Base-by-base conservation (phyloP, 192 early-diverging fungal species). In the Thoreauomyces humboldtii region DNA sequence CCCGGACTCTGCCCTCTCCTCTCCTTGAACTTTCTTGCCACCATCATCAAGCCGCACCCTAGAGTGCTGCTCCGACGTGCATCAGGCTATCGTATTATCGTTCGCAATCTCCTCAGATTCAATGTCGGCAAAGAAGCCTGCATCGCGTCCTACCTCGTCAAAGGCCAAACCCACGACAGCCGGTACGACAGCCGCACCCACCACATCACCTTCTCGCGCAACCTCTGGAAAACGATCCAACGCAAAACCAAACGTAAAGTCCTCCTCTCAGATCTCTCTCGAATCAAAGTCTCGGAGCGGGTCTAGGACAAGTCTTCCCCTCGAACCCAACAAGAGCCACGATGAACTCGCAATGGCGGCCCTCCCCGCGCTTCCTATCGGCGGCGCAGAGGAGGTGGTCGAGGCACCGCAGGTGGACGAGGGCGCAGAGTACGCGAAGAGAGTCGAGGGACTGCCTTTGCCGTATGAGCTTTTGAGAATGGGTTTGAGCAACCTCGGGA, bases 401-500 rank as follows among this genome's bases (percentile, higher is more conserved):
- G 44, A 12, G 22, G 45, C 2, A 7, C 17, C 59, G 2, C 15
- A 28, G 27, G 47, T 69, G 45, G 56, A 61, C 43, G 68, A 70
- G 50, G 31, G 54, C 21, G 67, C 33, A 25, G 60, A 53, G 52
- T 62, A 62, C 43, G 25, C 17, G 25, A 38, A 55, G 51, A 31
- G 59, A n/a, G 11, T 62, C 0, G 50, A 70, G 32, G 22, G 12
- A 41, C 44, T 70, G 47, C 59, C 59, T 6, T 22, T 71, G 17
- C 54, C 64, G 34, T 41, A 57, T 27, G 75, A 77, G 12, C 19
- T 73, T 17, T 42, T 81, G 9, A 57, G 69, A 41, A 21, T 34
- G 6, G 80, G 77, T 29, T 47, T 81, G 22, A 60, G 55, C 12
- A 21, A 73, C 7, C 56, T 77, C 33, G 74, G 74, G n/a, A 36